A percentile compares a stretch with the other conserved stretches of the same genome.
Conservation (phyloP, 75 land plant genomes). For the Pseudotsuga menziesii region DNA sequence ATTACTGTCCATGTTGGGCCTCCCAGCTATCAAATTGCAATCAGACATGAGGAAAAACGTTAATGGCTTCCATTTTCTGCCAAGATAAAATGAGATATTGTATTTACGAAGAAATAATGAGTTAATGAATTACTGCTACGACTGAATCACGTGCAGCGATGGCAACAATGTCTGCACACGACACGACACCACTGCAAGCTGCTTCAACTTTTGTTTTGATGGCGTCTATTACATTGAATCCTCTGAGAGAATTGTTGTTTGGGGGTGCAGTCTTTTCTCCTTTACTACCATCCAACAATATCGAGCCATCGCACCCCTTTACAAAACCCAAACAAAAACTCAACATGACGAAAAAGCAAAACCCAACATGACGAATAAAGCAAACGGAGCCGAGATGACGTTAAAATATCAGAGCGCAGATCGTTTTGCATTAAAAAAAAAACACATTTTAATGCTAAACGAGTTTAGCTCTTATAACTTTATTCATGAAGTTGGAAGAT, state of each 20-base stretch:
- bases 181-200: not conserved
- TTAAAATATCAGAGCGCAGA: too few relatives aligned
- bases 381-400: not conserved
- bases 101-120: not conserved
- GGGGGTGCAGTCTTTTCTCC: slow-evolving; percentile 8
- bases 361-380: not conserved
- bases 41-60: not conserved
- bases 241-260: not conserved
- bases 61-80: not conserved
- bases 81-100: not conserved
- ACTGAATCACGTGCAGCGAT: not conserved
- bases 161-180: not conserved
- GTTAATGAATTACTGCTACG: not conserved
- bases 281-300: slow-evolving; percentile 25
- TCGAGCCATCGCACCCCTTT: slow-evolving; percentile 18
- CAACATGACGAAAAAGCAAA: not conserved
- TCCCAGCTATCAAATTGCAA: slow-evolving; percentile 14
- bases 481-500: too few relatives aligned
- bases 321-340: not conserved
- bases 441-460: too few relatives aligned
- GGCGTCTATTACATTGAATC: not conserved
- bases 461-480: too few relatives aligned
- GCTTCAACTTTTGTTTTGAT: not conserved
- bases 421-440: too few relatives aligned
- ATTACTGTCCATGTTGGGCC: slow-evolving; percentile 31